Conservation (phyloP, 2,329 filamentous ascomycete species). For the Claviceps sp. region DNA sequence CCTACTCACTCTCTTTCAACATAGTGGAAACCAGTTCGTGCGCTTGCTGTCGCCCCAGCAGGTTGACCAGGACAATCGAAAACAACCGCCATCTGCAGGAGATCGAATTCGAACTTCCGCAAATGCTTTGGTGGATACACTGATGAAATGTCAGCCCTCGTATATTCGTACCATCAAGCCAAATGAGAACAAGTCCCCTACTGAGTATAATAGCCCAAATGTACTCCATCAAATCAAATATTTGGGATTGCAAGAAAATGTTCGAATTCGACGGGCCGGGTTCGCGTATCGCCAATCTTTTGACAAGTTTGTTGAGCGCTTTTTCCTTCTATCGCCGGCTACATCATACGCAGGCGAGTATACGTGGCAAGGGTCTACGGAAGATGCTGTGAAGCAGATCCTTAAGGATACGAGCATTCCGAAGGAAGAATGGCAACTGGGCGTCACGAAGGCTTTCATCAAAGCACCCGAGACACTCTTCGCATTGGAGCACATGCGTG, state of each 20-base stretch:
- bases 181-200: slow-evolving; percentile 95
- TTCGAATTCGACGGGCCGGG: slow-evolving; percentile 87
- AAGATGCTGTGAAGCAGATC: slow-evolving; percentile 82
- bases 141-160: slow-evolving; percentile 95
- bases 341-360: slow-evolving; percentile 96
- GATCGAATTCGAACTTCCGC: slow-evolving; percentile 93
- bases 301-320: slow-evolving; percentile 95
- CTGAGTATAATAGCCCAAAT: slow-evolving; percentile 82
- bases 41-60: slow-evolving; percentile 83
- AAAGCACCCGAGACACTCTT: slow-evolving; percentile 96
- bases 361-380: slow-evolving; percentile 81
- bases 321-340: slow-evolving; percentile 87
- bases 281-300: slow-evolving; percentile 96
- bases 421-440: slow-evolving; percentile 91
- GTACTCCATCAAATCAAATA: slow-evolving; percentile 99
- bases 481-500: slow-evolving; percentile 92
- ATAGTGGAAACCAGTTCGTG: slow-evolving; percentile 73
- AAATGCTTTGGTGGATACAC: slow-evolving; percentile 82
- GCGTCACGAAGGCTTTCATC: slow-evolving; percentile 93
- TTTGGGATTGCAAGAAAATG: slow-evolving; percentile 97
- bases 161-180: slow-evolving; percentile 99
- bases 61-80: slow-evolving; percentile 90
- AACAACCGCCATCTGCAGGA: slow-evolving; percentile 84
- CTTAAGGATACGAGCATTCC: slow-evolving; percentile 94
- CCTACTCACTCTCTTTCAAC: slow-evolving; percentile 71